phyloP scores from a whole-genome alignment of 805 yeast species.

The Saccharomycopsis sp. region DNA sequence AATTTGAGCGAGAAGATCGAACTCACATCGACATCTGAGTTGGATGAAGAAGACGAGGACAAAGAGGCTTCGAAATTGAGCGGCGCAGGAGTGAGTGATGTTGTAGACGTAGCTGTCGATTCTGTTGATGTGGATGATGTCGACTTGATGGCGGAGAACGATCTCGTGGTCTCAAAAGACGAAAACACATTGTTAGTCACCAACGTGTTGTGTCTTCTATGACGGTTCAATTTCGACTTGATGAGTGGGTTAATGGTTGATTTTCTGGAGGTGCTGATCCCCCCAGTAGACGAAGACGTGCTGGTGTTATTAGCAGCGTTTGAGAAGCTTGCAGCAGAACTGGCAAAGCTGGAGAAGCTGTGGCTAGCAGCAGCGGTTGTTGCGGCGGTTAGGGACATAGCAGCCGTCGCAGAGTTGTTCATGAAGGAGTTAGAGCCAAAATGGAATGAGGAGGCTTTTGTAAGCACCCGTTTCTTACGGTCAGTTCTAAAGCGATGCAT shows the following conservation, averaged over 20 bases:
- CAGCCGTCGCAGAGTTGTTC: not conserved
- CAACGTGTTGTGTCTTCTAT: slow-evolving; percentile 14
- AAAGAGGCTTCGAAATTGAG: not conserved
- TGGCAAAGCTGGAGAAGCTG: not conserved
- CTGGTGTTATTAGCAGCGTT: not conserved
- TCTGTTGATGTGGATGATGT: not conserved
- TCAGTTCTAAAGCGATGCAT: slow-evolving; percentile 45
- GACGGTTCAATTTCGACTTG: not conserved
- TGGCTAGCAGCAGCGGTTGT: not conserved
- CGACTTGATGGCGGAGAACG: slow-evolving; percentile 1
- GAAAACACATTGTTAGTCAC: slow-evolving; percentile 11
- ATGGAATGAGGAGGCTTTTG: slow-evolving; percentile 32
- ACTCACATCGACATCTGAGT: not conserved
- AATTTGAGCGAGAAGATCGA: not conserved
- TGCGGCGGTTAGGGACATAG: not conserved
- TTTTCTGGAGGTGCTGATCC: not conserved
- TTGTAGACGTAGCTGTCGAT: not conserved
- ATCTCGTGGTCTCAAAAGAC: slow-evolving; percentile 7
- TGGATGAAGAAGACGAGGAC: not conserved
- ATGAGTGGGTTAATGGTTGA: not conserved
- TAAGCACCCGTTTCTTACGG: slow-evolving; percentile 31
- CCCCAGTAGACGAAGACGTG: not conserved
- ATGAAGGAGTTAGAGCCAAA: slow-evolving; percentile 3
- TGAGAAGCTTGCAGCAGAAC: not conserved
- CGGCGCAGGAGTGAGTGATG: not conserved